Base-by-base conservation (phyloP, 208 protist genomes). In the Trypanosomatidae sp. region DNA sequence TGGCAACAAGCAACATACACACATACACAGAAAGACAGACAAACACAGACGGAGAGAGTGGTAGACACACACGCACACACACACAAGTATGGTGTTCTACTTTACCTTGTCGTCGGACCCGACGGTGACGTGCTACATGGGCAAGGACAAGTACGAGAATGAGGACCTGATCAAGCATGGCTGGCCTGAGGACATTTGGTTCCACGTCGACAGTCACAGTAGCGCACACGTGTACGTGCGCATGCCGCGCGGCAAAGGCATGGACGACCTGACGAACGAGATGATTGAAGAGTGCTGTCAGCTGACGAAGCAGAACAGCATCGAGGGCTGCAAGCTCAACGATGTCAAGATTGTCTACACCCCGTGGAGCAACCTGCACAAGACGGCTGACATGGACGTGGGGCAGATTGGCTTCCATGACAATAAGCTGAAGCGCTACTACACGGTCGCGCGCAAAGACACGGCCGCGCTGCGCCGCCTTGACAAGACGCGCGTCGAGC, bases 151-250 rank as follows among this genome's bases (percentile, higher is more conserved):
- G 70, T 95, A 89, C 61, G 97, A 99, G 47, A 99, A 99, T 57
- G 97, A 99, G 67, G 85, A 98, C 42, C 64, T 99, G 7, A 98
- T 99, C 57, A 83, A 82, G 44, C 96, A 87, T 42, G 96, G 92
- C 8, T 98, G 85, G 82, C 91, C 93, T 3, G 95, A 98, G 43
- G 97, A 99, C 59, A 67, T 99, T 18, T 99, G 97, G 96, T 99
- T 98, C 52, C 97, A 99, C 71, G 97, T 99, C 5, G 96, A 98
- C 63, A 85, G 89, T 32, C 78, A 97, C 42, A 91, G 83, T 48
- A 93, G 83, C 61, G 97, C 97, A 0, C 97, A 99, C 68, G 89
- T 98, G n/a, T 99, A 99, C 71, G 54, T 99, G 2, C 78, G 97
- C 6, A 58, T 92, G 61, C 66, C 88, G 6, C 62, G 63, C n/a